Conservation (phyloP, 2,329 filamentous ascomycete genomes). For the Akanthomyces muscarius region DNA sequence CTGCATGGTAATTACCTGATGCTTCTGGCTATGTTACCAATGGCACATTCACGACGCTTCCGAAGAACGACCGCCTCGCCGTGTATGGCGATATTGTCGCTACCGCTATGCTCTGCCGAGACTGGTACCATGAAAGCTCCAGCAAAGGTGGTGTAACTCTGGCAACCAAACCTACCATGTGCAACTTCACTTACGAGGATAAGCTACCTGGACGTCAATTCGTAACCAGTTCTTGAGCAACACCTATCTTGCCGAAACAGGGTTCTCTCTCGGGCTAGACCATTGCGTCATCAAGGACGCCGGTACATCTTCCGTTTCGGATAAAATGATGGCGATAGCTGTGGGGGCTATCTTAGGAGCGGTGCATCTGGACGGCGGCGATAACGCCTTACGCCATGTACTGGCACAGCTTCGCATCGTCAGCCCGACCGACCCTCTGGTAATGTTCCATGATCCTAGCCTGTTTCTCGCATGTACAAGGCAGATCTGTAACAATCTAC, state of each 20-base stretch:
- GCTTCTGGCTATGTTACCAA: neutral
- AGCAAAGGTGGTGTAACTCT: neutral
- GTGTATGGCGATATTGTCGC: neutral
- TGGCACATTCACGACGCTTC: neutral
- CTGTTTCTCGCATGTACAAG: neutral
- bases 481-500: neutral
- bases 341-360: neutral
- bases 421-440: neutral
- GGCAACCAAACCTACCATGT: neutral
- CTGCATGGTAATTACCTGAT: too few species aligned
- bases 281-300: neutral
- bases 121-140: neutral
- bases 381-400: neutral
- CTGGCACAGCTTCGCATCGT: neutral
- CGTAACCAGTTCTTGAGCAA: neutral
- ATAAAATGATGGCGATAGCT: slow-evolving; percentile 1
- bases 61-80: slow-evolving; percentile 7
- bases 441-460: neutral
- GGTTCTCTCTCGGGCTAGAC: neutral
- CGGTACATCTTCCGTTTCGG: neutral
- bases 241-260: neutral
- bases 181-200: neutral
- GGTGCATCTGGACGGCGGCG: slow-evolving; percentile 1
- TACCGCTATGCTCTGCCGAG: neutral
- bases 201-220: neutral